Conservation (phyloP, 306 rosid species). For the Hippophae gyantsensis region DNA sequence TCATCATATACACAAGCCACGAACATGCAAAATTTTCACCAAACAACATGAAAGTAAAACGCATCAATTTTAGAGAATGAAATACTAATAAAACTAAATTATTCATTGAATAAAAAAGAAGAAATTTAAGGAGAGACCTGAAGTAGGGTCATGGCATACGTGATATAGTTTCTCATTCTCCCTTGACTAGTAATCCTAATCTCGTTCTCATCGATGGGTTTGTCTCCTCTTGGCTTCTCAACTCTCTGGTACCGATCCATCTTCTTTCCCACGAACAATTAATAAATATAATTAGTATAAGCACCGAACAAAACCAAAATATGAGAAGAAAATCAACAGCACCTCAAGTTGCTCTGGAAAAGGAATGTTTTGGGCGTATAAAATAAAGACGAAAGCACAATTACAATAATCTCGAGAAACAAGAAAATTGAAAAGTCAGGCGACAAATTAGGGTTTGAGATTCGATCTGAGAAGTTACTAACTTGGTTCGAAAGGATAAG, state of each 20-base stretch:
- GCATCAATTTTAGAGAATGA: too few relatives aligned
- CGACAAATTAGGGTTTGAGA: neutral
- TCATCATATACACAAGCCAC: too few relatives aligned
- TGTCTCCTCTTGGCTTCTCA: constrained; percentile 82
- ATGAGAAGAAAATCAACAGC: too few relatives aligned
- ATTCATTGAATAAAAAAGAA: too few relatives aligned
- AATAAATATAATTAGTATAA: too few relatives aligned
- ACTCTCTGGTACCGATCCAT: constrained; percentile 98
- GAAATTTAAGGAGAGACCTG: constrained; percentile 31
- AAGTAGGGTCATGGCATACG: constrained; percentile 81
- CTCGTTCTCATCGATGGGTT: constrained; percentile 90
- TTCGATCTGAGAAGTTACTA: constrained; percentile 19
- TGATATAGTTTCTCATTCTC: constrained; percentile 89
- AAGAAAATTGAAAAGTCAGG: neutral
- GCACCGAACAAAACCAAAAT: too few relatives aligned
- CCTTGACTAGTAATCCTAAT: constrained; percentile 95
- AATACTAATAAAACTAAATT: too few relatives aligned
- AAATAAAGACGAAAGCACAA: too few relatives aligned
- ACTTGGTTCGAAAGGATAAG: constrained; percentile 44
- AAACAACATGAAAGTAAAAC: too few relatives aligned
- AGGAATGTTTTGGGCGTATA: too few relatives aligned
- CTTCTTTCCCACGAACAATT: constrained; percentile 19
- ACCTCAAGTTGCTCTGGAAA: too few relatives aligned
- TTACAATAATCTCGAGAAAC: neutral
- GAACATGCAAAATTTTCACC: too few relatives aligned